A percentile compares a stretch with the other conserved stretches of the same genome.
Conservation (phyloP, 192 early-diverging fungal species). For the Entomortierella chlamydospora region DNA sequence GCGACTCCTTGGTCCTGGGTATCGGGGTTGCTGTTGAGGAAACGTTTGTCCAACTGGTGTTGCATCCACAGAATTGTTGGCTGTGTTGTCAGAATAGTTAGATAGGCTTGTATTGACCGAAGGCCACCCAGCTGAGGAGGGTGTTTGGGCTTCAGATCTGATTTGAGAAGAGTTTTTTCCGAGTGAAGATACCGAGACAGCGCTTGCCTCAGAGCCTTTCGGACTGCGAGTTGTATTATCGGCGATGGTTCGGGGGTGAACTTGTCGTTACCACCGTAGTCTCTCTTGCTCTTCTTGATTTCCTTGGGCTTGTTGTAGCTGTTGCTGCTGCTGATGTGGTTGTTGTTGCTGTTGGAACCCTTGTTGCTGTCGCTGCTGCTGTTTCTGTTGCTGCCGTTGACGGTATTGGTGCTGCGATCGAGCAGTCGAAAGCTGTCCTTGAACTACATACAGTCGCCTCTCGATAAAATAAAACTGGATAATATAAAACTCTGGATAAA, state of each 20-base stretch:
- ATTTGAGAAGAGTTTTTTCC: too few relatives aligned
- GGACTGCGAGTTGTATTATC: neutral
- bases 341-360: neutral
- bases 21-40: neutral
- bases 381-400: conserved; percentile 2
- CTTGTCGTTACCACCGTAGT: neutral
- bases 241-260: neutral
- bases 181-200: too few relatives aligned
- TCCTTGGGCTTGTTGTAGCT: neutral
- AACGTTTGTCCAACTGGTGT: neutral
- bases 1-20: neutral
- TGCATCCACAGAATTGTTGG: neutral
- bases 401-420: conserved; percentile 11
- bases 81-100: too few relatives aligned
- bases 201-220: too few relatives aligned
- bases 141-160: neutral
- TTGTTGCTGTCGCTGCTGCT: neutral
- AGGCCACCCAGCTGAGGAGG: too few relatives aligned
- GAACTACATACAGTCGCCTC: too few relatives aligned
- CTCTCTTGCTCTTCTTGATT: neutral
- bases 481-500: too few relatives aligned
- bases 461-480: too few relatives aligned
- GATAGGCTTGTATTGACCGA: too few relatives aligned
- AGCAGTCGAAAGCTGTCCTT: neutral
- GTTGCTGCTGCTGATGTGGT: neutral